Percentiles rank a stretch among this genome's conserved stretches.
phyloP scores from a whole-genome alignment of 495 filamentous ascomycete species.

The Aspergillus kassunensis region DNA sequence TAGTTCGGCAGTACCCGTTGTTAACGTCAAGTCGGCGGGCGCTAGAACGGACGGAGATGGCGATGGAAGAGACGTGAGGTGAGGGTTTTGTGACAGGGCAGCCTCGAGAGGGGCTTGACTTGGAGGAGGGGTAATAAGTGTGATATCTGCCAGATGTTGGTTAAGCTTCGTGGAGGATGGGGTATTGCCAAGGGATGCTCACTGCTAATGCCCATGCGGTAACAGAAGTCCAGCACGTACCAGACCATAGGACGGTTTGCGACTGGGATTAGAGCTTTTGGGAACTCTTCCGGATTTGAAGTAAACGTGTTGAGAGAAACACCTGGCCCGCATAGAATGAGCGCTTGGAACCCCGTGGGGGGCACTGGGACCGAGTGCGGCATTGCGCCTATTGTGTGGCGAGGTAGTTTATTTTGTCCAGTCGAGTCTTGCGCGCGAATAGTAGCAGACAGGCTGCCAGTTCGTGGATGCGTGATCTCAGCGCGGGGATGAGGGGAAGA shows the following conservation, averaged over 20 bases:
- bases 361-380: conserved; percentile 49
- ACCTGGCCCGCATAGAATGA: conserved; percentile 91
- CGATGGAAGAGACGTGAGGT: conserved; percentile 73
- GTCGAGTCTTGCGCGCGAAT: too few species aligned
- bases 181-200: conserved; percentile 16
- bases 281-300: conserved; percentile 78
- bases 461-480: neutral
- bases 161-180: neutral
- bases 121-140: conserved; percentile 75
- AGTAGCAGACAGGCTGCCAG: too few species aligned
- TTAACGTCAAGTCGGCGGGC: conserved; percentile 66
- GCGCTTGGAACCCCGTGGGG: conserved; percentile 79
- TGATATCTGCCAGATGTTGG: conserved; percentile 58
- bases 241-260: conserved; percentile 96
- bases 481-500: conserved; percentile 11
- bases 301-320: conserved; percentile 90
- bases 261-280: conserved; percentile 86
- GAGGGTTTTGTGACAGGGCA: conserved; percentile 79
- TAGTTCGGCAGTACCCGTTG: conserved; percentile 85
- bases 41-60: conserved; percentile 72
- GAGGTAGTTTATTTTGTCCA: too few species aligned
- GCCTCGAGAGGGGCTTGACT: conserved; percentile 65
- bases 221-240: conserved; percentile 90
- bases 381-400: too few species aligned
- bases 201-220: conserved; percentile 80